phyloP scores from a whole-genome alignment of 2,329 filamentous ascomycete genomes.

The Penicillium corylophilum region DNA sequence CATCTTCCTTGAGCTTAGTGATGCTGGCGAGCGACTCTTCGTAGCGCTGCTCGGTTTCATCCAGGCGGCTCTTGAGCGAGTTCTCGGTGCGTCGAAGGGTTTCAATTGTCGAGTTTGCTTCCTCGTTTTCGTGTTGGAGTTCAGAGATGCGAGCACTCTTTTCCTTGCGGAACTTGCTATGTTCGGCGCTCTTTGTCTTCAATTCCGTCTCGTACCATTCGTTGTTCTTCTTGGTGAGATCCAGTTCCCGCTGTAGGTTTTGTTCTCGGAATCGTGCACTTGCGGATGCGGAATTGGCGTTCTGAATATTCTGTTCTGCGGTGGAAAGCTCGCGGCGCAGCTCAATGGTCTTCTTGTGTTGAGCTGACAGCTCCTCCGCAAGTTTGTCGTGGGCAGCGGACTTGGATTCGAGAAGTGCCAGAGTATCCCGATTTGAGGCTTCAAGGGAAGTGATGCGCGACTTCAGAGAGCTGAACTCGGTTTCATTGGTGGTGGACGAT shows the following conservation, averaged over 20 bases:
- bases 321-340: constrained; percentile 77
- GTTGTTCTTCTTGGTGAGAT: constrained; percentile 81
- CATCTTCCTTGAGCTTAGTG: constrained; percentile 81
- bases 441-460: constrained; percentile 84
- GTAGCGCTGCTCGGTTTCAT: constrained; percentile 80
- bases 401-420: constrained; percentile 87
- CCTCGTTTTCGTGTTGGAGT: constrained; percentile 84
- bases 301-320: constrained; percentile 80
- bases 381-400: constrained; percentile 81
- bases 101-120: constrained; percentile 74
- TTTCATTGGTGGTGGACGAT: constrained; percentile 64
- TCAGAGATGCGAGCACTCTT: constrained; percentile 87
- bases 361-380: constrained; percentile 78
- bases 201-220: constrained; percentile 93
- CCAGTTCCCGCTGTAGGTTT: constrained; percentile 83
- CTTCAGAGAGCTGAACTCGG: constrained; percentile 71
- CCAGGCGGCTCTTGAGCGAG: constrained; percentile 74
- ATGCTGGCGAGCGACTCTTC: constrained; percentile 80
- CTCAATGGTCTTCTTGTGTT: constrained; percentile 84
- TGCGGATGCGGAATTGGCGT: constrained; percentile 73
- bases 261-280: constrained; percentile 89
- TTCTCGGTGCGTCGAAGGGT: constrained; percentile 76
- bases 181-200: constrained; percentile 83
- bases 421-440: constrained; percentile 84
- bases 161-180: constrained; percentile 88